Evolutionary conservation across 768 basidiomycete genomes (phyloP).

Genomic region (Podaxis mareebaensis): DNA sequence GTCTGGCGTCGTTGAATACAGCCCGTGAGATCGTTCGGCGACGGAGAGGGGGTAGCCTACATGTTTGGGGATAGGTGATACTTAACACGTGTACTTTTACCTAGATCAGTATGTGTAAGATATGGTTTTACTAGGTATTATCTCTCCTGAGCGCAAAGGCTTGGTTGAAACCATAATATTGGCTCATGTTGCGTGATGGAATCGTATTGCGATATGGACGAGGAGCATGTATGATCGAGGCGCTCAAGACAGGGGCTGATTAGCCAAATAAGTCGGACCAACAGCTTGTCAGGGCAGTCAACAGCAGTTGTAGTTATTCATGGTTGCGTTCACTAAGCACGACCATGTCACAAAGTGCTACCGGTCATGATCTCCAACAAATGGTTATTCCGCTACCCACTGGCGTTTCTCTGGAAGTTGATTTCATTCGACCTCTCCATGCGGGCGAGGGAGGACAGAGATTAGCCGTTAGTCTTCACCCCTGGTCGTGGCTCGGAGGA

Average conservation of each 20-base stretch:
- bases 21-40: too few relatives aligned
- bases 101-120: too few relatives aligned
- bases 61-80: too few relatives aligned
- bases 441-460: slow-evolving; percentile 30
- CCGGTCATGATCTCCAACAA: not conserved
- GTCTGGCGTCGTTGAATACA: too few relatives aligned
- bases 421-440: slow-evolving; percentile 30
- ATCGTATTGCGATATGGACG: too few relatives aligned
- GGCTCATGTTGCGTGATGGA: too few relatives aligned
- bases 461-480: slow-evolving; percentile 74
- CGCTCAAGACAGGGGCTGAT: not conserved
- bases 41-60: too few relatives aligned
- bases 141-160: too few relatives aligned
- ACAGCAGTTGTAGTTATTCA: not conserved
- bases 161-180: too few relatives aligned
- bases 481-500: slow-evolving; percentile 87
- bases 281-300: not conserved
- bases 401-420: slow-evolving; percentile 45
- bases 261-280: not conserved
- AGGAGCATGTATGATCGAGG: too few relatives aligned
- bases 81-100: too few relatives aligned
- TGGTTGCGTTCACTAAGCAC: not conserved
- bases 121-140: too few relatives aligned
- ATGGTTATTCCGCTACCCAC: slow-evolving; percentile 27
- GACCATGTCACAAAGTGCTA: slow-evolving; percentile 7